phyloP scores from a whole-genome alignment of 306 rosid species.

The Trifolium repens region DNA sequence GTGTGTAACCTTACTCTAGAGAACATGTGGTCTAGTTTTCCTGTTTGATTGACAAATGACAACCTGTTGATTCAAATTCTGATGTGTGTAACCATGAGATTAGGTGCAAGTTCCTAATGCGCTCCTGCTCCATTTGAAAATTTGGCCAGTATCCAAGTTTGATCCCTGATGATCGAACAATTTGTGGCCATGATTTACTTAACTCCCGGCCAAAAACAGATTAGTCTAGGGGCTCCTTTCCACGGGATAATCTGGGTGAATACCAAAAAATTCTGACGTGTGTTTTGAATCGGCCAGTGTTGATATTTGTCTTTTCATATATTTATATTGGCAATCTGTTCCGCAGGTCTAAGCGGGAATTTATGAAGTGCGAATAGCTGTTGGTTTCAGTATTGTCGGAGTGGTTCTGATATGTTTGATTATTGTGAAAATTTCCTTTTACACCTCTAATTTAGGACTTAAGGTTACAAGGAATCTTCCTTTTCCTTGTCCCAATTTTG shows the following conservation, averaged over 20 bases:
- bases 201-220: not conserved
- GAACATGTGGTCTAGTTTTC: not conserved
- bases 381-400: constrained; percentile 26
- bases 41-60: constrained; percentile 14
- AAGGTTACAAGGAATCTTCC: not conserved
- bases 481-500: not conserved
- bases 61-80: not conserved
- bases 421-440: constrained; percentile 10
- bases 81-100: not conserved
- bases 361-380: not conserved
- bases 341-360: not conserved
- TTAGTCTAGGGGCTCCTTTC: not conserved
- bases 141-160: not conserved
- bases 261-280: not conserved
- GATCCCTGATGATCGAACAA: not conserved
- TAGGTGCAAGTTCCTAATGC: not conserved
- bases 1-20: not conserved
- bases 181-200: not conserved
- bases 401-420: constrained; percentile 24
- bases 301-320: constrained; percentile 3
- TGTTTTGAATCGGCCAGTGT: not conserved
- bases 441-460: not conserved
- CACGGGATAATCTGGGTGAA: not conserved
- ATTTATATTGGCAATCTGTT: not conserved
- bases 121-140: not conserved